Percentiles rank a stretch among this genome's conserved stretches.
These are phyloP conservation scores for Microcos paniculata DNA, from an alignment of 345 rosid species.

Conservation along the genomic window DNA sequence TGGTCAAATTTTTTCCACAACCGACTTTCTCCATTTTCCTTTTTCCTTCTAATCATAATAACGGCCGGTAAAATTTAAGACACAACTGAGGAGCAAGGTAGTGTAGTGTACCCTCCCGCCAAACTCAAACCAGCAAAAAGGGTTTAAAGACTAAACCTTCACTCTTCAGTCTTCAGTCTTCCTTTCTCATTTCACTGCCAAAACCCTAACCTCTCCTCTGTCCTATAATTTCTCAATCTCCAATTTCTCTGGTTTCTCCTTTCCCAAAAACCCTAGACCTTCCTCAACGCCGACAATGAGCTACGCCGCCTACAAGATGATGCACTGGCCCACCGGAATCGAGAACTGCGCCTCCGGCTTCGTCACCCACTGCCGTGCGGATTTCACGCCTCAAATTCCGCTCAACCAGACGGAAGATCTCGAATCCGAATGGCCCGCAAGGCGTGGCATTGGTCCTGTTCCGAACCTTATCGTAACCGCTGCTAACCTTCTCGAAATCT, in stretches of 20 bases:
- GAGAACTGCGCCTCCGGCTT: constrained; percentile 83
- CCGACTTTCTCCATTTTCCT: no score
- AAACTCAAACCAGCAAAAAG: constrained; percentile 17
- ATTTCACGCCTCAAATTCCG: constrained; percentile 52
- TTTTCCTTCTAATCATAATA: no score
- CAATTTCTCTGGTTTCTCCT: neutral
- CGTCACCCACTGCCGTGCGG: constrained; percentile 74
- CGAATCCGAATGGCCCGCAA: constrained; percentile 61
- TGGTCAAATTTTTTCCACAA: no score
- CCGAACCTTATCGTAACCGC: constrained; percentile 78
- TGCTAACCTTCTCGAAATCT: constrained; percentile 80
- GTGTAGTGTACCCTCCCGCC: constrained; percentile 28
- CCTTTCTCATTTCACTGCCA: neutral
- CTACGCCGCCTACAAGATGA: constrained; percentile 93
- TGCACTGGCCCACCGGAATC: constrained; percentile 95
- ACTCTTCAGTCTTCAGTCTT: neutral
- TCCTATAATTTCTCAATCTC: neutral
- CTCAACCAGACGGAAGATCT: constrained; percentile 55
- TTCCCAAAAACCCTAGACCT: neutral
- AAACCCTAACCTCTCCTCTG: constrained; percentile 1
- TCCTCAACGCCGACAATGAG: constrained; percentile 47
- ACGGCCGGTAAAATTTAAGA: neutral
- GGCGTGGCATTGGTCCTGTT: constrained; percentile 60
- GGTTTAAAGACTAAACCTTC: constrained; percentile 11
- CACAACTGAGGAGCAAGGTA: neutral